Conservation (phyloP, 192 early-diverging fungal genomes). For the Umbelopsis sp. region DNA sequence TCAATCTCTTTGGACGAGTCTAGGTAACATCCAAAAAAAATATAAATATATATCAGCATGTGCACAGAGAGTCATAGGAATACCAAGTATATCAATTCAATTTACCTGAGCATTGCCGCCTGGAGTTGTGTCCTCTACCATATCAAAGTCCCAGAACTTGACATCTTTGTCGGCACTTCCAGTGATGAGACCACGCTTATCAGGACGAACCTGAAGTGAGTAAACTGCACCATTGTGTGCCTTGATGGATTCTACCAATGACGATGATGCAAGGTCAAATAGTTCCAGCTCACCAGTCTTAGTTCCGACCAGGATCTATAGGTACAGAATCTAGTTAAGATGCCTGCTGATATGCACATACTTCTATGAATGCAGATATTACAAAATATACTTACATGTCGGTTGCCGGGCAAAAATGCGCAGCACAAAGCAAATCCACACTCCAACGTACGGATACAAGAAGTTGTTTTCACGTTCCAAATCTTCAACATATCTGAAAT, state of each 20-base stretch:
- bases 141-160: constrained; percentile 97
- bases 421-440: constrained; percentile 92
- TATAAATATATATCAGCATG: too few species aligned
- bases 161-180: constrained; percentile 94
- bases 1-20: constrained; percentile 56
- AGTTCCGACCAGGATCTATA: constrained; percentile 86
- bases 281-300: constrained; percentile 88
- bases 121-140: constrained; percentile 52
- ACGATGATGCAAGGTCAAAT: constrained; percentile 85
- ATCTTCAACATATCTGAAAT: constrained; percentile 73
- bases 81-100: not conserved
- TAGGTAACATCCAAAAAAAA: not conserved
- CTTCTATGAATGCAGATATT: too few species aligned
- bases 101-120: not conserved
- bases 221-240: constrained; percentile 92
- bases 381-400: constrained; percentile 51
- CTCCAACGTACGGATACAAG: constrained; percentile 88
- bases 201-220: constrained; percentile 84
- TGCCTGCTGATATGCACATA: too few species aligned
- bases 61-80: too few species aligned
- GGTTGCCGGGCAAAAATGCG: constrained; percentile 91
- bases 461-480: constrained; percentile 83
- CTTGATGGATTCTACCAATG: constrained; percentile 83
- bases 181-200: constrained; percentile 86
- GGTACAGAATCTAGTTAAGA: too few species aligned